phyloP scores from a whole-genome alignment of 2,329 filamentous ascomycete species.

The Nemania sp. region DNA sequence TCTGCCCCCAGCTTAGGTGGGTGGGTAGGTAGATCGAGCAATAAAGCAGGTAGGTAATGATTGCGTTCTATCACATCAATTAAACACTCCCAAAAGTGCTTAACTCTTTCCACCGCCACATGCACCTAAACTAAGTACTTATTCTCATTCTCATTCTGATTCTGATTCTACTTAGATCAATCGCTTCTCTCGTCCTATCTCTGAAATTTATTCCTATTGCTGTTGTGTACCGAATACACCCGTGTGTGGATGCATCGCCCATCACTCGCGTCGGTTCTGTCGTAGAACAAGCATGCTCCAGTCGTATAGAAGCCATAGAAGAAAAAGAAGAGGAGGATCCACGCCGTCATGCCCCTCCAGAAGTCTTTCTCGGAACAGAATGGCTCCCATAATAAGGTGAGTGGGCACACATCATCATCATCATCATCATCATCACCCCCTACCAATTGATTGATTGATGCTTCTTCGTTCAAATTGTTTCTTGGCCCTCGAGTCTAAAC shows the following conservation, averaged over 20 bases:
- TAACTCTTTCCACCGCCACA: slow-evolving; percentile 2
- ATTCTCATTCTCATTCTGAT: neutral
- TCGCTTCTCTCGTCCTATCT: neutral
- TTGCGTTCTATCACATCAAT: neutral
- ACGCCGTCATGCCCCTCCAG: slow-evolving; percentile 54
- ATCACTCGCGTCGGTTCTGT: neutral
- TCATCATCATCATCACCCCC: too few relatives aligned
- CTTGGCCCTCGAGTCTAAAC: neutral
- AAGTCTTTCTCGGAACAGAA: slow-evolving; percentile 58
- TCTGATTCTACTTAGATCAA: neutral
- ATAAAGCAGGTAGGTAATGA: neutral
- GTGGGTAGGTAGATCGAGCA: too few relatives aligned
- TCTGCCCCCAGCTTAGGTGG: too few relatives aligned
- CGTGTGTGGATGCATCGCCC: slow-evolving; percentile 6
- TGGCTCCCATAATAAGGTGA: slow-evolving; percentile 49
- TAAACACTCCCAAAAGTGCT: neutral
- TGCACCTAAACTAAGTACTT: neutral
- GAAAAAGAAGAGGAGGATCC: slow-evolving; percentile 5
- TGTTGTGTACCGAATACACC: neutral
- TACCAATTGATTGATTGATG: neutral
- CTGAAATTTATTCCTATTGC: neutral
- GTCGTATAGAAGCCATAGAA: slow-evolving; percentile 31
- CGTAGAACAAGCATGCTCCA: slow-evolving; percentile 39
- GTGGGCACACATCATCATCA: too few relatives aligned
- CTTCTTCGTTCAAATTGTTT: neutral